Evolutionary conservation across 352 stramenopile genomes (phyloP).

Genomic region (Phytophthora lateralis): DNA sequence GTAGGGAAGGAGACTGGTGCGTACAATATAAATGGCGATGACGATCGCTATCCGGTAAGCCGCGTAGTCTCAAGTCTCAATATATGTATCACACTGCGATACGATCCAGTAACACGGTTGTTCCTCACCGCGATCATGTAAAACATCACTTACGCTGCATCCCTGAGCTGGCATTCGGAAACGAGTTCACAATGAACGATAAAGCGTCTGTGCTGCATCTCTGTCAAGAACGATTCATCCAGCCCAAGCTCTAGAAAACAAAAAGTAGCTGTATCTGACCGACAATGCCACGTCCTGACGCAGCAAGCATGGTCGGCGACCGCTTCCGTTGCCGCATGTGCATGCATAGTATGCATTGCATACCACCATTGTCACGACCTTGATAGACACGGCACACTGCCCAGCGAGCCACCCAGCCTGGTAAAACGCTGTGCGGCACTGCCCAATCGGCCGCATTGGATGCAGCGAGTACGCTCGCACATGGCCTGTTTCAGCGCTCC

Average conservation of each 20-base stretch:
- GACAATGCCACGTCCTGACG: background rate
- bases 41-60: background rate
- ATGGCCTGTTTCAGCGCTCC: conserved; percentile 19
- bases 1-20: background rate
- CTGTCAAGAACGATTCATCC: no score
- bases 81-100: background rate
- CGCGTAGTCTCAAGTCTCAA: background rate
- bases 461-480: conserved; percentile 36
- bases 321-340: no score
- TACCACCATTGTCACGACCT: background rate
- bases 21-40: background rate
- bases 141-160: background rate
- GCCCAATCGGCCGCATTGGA: conserved; percentile 31
- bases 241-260: background rate
- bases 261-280: background rate
- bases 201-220: no score
- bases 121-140: background rate
- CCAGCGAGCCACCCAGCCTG: background rate
- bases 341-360: no score
- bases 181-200: background rate
- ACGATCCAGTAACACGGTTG: no score
- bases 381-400: background rate
- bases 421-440: conserved; percentile 6
- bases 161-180: background rate
- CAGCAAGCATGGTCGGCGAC: no score